Evolutionary conservation across 2,329 filamentous ascomycete species (phyloP).

Genomic region (Alternaria infectoria): DNA sequence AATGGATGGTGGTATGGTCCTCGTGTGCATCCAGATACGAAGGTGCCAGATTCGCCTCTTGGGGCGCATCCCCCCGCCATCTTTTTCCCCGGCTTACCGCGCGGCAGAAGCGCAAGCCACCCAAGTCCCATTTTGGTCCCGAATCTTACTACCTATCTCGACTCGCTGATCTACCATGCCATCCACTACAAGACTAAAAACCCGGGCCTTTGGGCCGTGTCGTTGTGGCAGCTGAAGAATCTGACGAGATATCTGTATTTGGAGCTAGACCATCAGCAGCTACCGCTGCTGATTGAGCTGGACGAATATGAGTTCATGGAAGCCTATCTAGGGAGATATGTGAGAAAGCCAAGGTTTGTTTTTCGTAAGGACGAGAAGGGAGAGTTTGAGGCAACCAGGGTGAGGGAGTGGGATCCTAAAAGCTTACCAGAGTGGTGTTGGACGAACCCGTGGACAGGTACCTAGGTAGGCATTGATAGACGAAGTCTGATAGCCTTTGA

Average conservation of each 20-base stretch:
- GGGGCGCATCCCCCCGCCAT: background rate
- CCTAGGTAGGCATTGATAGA: background rate
- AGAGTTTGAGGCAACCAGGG: background rate
- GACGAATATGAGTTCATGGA: constrained; percentile 2
- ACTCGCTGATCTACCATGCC: background rate
- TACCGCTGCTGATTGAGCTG: background rate
- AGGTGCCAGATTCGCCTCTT: background rate
- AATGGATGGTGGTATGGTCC: constrained; percentile 13
- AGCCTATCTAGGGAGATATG: background rate
- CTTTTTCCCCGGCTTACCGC: background rate
- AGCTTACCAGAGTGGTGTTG: constrained; percentile 2
- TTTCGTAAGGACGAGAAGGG: background rate
- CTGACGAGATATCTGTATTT: constrained; percentile 4
- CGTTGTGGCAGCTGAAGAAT: background rate
- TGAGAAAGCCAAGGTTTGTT: background rate
- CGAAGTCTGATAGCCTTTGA: background rate
- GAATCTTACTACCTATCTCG: background rate
- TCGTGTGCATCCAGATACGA: constrained; percentile 2
- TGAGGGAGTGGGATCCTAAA: background rate
- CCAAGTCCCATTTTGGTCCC: background rate
- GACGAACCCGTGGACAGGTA: background rate
- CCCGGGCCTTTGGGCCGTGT: background rate
- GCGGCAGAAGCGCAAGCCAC: background rate
- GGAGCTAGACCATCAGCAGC: background rate
- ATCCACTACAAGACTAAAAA: background rate